Evolutionary conservation across 1,284 basidiomycete species (phyloP).

Genomic region (Apiotrichum veenhuisii): DNA sequence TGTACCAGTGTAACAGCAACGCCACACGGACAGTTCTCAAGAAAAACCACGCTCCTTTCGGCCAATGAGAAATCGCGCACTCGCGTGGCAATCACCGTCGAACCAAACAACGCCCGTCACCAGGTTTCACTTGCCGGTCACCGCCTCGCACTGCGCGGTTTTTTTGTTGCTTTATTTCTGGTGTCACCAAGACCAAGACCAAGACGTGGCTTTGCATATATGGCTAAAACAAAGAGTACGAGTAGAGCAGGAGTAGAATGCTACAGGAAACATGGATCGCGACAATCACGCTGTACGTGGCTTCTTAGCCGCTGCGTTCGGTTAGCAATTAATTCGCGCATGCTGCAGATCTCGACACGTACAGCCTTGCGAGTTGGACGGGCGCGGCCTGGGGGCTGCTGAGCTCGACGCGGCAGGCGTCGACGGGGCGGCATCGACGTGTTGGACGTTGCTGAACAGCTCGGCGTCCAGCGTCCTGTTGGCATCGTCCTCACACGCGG

Average conservation of each 20-base stretch:
- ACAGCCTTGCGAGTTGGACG: not conserved
- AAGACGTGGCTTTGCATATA: not conserved
- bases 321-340: not conserved
- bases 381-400: not conserved
- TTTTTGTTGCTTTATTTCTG: not conserved
- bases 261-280: not conserved
- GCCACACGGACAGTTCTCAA: too few species aligned
- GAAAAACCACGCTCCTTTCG: not conserved
- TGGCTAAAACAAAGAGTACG: not conserved
- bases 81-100: too few species aligned
- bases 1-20: too few species aligned
- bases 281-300: not conserved
- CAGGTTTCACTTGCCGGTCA: not conserved
- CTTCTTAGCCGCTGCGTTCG: not conserved
- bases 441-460: not conserved
- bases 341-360: not conserved
- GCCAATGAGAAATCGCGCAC: not conserved
- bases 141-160: not conserved
- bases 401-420: not conserved
- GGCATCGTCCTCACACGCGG: conserved; percentile 55
- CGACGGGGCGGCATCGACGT: not conserved
- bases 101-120: too few species aligned
- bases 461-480: not conserved
- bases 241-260: not conserved
- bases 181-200: too few species aligned